Base-by-base conservation (phyloP, 2,329 filamentous ascomycete species). In the Aureobasidium subglaciale region DNA sequence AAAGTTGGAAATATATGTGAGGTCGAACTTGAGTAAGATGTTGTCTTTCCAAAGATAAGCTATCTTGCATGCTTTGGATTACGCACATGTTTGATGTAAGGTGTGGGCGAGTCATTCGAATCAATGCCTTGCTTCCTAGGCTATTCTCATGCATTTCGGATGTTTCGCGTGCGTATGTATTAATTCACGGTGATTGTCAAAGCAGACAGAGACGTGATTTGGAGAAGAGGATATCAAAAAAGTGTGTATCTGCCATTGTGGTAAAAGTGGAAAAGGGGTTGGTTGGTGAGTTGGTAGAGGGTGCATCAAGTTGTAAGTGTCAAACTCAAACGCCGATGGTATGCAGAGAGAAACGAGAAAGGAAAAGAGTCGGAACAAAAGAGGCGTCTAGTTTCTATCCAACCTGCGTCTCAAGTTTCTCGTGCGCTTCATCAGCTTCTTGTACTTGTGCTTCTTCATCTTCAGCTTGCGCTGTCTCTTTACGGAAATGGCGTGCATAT, bases 371-470 rank as follows among this genome's bases (percentile, higher is more conserved):
- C 13, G 41, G 11, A 22, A 24, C 24, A 24, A 32, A 41, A 41
- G n/a, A 18, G n/a, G 7, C 18, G 20, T 41, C 35, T 52, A 57
- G 41, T 53, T 54, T 55, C 61, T 62, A 49, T 71, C 89, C 66
- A 93, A 78, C 77, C 91, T 95, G 69, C 90, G 84, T 69, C 92
- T 86, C 77, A 90, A 73, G 70, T 89, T 92, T 71, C 92, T 84
- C 67, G 92, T 96, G 73, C 84, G 82, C 79, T 87, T 88, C 88
- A 96, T 90, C 63, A 97, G 78, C 83, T 99, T 99, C 90, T 96
- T 97, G 75, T 96, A 96, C 85, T 99, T 99, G 82, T 97, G 92
- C 83, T 97, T 99, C 88, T 99, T 99, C 91, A 99, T 99, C 83
- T 90, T 96, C 68, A 96, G 76, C 77, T 93, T 95, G 68, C 90